Conservation (phyloP, 2,329 filamentous ascomycete genomes). For the Cercospora zeina region DNA sequence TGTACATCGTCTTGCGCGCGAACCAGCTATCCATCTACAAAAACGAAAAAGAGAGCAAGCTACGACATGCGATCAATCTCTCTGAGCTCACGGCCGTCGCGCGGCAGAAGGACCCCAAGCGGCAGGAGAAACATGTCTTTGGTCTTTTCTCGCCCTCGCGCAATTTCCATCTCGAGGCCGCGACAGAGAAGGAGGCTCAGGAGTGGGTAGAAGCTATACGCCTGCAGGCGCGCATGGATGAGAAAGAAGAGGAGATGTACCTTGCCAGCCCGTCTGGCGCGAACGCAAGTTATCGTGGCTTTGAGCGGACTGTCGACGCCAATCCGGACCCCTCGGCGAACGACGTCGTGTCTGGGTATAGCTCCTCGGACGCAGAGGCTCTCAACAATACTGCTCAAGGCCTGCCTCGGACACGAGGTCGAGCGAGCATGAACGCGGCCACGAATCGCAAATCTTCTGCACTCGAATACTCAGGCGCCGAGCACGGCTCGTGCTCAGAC, state of each 20-base stretch:
- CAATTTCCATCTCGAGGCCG: conserved; percentile 87
- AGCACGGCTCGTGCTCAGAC: conserved; percentile 79
- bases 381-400: conserved; percentile 22
- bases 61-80: conserved; percentile 83
- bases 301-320: conserved; percentile 41
- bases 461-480: conserved; percentile 61
- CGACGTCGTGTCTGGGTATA: conserved; percentile 41
- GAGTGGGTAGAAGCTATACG: conserved; percentile 86
- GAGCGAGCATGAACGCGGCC: conserved; percentile 37
- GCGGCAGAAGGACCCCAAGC: conserved; percentile 82
- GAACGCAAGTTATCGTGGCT: conserved; percentile 49
- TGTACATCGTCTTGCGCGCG: conserved; percentile 85
- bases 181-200: conserved; percentile 70
- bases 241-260: conserved; percentile 83
- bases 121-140: conserved; percentile 83
- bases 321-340: conserved; percentile 29
- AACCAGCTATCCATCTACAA: conserved; percentile 92
- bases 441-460: conserved; percentile 59
- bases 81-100: conserved; percentile 90
- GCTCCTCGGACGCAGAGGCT: conserved; percentile 50
- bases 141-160: conserved; percentile 86
- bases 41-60: conserved; percentile 81
- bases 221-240: conserved; percentile 76
- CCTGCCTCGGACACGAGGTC: conserved; percentile 35
- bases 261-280: conserved; percentile 64